Evolutionary conservation across 208 protist species (phyloP), one percentile per base, ranked within the genome.

Genomic region (Trypanosoma caninum): DNA sequence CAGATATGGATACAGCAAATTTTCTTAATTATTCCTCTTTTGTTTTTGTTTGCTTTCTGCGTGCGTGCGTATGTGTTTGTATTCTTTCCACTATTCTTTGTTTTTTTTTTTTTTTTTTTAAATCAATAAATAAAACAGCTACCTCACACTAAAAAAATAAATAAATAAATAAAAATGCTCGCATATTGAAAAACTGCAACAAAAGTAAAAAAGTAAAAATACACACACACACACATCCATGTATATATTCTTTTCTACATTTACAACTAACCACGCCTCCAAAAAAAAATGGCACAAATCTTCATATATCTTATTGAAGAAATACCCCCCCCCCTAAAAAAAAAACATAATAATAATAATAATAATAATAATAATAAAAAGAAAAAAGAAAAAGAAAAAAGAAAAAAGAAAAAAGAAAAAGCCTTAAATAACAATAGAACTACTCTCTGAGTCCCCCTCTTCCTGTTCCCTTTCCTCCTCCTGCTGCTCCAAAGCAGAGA

Each of bases 401-500:
- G 35, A 25, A 42, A 27, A 68, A 33, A 34, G 38, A 38, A 53
- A 33, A 23, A 47, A 20, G 22, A 44, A 8, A 58, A 58, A 64
- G 14, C 48, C 3, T 68, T 50, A 81, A 1, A 81, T 33, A 25
- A 56, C 57, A 46, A 83, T 65, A 11, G 72, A 62, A 38, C 52
- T 53, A 25, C 76, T 63, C 23, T 61, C n/a, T n/a, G n/a, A n/a
- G n/a, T n/a, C 66, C 7, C 65, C 67, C 20, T 54, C 46, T 5
- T 61, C 47, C 20, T 28, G 10, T 16, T 42, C 53, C 20, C 45
- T 16, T 4, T 45, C 31, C 5, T 33, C 33, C 7, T n/a, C 46
- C n/a, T 22, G 27, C 2, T 59, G 33, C 8, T 20, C 13, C 38
- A 23, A 8, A 37, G 30, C 38, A 34, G 27, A 20, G 1, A n/a